Conservation (phyloP, 208 protist species). For the Crithidia bombi region DNA sequence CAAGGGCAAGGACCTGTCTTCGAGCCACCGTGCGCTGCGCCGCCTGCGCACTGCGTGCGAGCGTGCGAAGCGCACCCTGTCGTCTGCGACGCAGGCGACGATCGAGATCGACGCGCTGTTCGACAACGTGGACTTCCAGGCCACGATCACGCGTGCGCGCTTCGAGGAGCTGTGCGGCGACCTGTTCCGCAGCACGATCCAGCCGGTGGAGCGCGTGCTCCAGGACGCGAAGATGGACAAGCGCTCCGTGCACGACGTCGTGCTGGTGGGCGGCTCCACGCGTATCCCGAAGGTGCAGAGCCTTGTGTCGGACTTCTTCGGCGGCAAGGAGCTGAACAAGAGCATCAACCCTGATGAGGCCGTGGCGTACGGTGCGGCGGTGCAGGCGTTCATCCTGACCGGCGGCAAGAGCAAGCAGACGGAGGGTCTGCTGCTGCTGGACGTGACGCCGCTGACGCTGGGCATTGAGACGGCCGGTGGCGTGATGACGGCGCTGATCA, state of each 20-base stretch:
- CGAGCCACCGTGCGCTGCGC: slow-evolving; percentile 44
- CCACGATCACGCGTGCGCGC: slow-evolving; percentile 94
- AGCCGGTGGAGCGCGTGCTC: slow-evolving; percentile 85
- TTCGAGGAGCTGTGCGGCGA: slow-evolving; percentile 96
- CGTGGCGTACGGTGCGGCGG: slow-evolving; percentile 98
- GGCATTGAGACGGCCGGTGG: slow-evolving; percentile 94
- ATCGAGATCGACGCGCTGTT: slow-evolving; percentile 96
- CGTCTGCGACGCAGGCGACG: slow-evolving; percentile 80
- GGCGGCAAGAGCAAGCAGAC: slow-evolving; percentile 69
- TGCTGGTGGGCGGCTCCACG: slow-evolving; percentile 96
- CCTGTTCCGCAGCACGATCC: slow-evolving; percentile 79
- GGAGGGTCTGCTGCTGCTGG: slow-evolving; percentile 79
- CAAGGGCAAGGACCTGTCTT: slow-evolving; percentile 77
- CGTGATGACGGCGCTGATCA: slow-evolving; percentile 95
- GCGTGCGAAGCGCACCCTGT: slow-evolving; percentile 97
- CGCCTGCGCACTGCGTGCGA: slow-evolving; percentile 77
- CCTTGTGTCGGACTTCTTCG: slow-evolving; percentile 71
- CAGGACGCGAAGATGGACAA: slow-evolving; percentile 88
- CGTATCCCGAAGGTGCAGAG: slow-evolving; percentile 98
- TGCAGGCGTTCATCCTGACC: slow-evolving; percentile 96
- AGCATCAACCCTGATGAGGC: slow-evolving; percentile 96
- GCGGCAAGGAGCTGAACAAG: slow-evolving; percentile 92
- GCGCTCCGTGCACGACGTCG: slow-evolving; percentile 86
- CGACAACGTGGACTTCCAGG: slow-evolving; percentile 96
- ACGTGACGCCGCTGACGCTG: slow-evolving; percentile 94